Evolutionary conservation across 108 stramenopile genomes (phyloP), one percentile per base, ranked within the genome.

Genomic region (Nitzschia sp.): DNA sequence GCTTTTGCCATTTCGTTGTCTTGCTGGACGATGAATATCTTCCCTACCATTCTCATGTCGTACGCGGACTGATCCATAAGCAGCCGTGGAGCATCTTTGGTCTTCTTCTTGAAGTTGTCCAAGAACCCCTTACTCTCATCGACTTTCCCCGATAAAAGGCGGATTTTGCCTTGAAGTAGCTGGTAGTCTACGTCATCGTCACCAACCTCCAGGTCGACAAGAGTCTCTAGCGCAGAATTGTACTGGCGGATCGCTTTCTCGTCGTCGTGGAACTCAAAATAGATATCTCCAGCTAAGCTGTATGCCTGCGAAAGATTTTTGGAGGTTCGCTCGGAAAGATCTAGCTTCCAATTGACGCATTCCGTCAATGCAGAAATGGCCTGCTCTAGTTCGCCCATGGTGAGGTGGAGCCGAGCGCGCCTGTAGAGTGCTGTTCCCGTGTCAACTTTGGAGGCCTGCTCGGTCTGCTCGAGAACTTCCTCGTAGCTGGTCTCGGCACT

Each of bases 321-420:
- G 18, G 53, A 48, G 46, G 79, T 74, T 23, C 47, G 63, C 55
- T 72, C 68, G 19, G 54, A 63, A 24, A 73, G 66, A 46, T 70
- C 74, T 28, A 55, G 61, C 65, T 74, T 82, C 75, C 62, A 77
- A 66, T 59, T 74, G 53, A 65, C 33, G 34, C 59, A 73, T 59
- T 74, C 74, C 27, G 42, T 74, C 65, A 77, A 47, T 55, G 59
- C 66, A 59, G 36, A 68, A 45, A 71, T 34, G 31, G 83, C 86
- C 21, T 75, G 62, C 21, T 87, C 83, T 2, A 74, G 15, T 38
- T 74, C 63, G 11, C 80, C 73, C 71, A 80, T 74, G 18, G 72
- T 79, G 45, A 66, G 64, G 36, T 74, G 70, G 11, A 82, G 72
- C n/a, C 71, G 46, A 49, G 78, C 83, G 28, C 79, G 42, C 30